A percentile compares a stretch with the other conserved stretches of the same genome.
phyloP scores from a whole-genome alignment of 345 rosid genomes.

The Dimocarpus longan region DNA sequence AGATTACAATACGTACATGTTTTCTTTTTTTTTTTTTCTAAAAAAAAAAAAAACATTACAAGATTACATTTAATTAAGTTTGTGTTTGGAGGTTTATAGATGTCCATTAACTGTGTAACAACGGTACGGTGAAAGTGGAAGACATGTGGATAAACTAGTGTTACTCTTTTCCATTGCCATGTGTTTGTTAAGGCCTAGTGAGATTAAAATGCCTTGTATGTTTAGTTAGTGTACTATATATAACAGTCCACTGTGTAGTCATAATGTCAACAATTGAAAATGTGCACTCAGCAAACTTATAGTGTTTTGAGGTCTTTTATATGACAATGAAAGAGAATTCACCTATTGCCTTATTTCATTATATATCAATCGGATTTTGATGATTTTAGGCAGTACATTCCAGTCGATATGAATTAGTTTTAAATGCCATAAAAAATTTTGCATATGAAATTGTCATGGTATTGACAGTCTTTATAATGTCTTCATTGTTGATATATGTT shows the following conservation, averaged over 20 bases:
- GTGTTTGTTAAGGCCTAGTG: neutral
- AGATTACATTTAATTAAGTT: neutral
- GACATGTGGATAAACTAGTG: too few species aligned
- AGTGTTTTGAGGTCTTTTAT: neutral
- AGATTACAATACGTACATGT: too few species aligned
- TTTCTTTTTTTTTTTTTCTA: too few species aligned
- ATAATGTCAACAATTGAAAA: neutral
- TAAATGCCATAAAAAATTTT: too few species aligned
- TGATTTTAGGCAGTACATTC: neutral
- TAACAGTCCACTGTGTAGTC: neutral
- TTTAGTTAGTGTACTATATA: neutral
- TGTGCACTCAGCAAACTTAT: neutral
- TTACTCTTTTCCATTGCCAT: neutral
- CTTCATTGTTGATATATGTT: too few species aligned
- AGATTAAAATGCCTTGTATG: neutral
- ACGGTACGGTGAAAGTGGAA: too few species aligned
- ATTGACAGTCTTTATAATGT: too few species aligned
- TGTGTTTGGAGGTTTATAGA: neutral
- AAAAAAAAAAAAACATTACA: too few species aligned
- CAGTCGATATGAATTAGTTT: neutral
- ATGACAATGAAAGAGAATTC: neutral
- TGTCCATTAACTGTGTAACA: neutral
- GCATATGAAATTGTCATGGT: too few species aligned
- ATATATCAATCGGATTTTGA: neutral
- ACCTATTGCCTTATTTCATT: neutral